These are phyloP conservation scores for Populus nigra DNA, from an alignment of 345 rosid genomes.

Conservation along the genomic window DNA sequence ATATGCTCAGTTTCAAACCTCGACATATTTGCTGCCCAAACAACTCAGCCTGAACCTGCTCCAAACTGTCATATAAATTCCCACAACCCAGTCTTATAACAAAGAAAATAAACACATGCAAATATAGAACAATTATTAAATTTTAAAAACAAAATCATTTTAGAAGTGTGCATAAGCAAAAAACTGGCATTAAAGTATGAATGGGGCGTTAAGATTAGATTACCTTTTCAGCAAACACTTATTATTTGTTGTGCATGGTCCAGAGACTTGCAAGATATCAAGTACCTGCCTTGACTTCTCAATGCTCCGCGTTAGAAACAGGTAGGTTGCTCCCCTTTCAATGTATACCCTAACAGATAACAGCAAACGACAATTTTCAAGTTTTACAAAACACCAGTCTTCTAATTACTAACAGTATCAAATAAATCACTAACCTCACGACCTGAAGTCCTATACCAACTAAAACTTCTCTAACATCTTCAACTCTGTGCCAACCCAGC, in stretches of 20 bases:
- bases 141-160: background rate
- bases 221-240: conserved; percentile 63
- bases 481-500: conserved; percentile 58
- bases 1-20: conserved; percentile 59
- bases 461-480: conserved; percentile 65
- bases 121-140: background rate
- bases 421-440: conserved; percentile 61
- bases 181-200: conserved; percentile 3
- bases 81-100: conserved; percentile 42
- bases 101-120: conserved; percentile 19
- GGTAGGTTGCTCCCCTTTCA: conserved; percentile 50
- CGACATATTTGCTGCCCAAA: conserved; percentile 76
- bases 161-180: background rate
- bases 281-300: conserved; percentile 66
- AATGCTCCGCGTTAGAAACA: conserved; percentile 64
- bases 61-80: conserved; percentile 83
- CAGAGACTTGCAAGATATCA: conserved; percentile 44
- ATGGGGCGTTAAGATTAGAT: conserved; percentile 17
- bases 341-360: conserved; percentile 48
- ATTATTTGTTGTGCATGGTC: conserved; percentile 34
- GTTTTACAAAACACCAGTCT: background rate
- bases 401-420: conserved; percentile 9
- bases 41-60: conserved; percentile 73
- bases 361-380: conserved; percentile 15
- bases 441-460: conserved; percentile 85